These are phyloP conservation scores for Stagonosporopsis vannaccii DNA, from an alignment of 2,329 filamentous ascomycete species.

Conservation along the genomic window DNA sequence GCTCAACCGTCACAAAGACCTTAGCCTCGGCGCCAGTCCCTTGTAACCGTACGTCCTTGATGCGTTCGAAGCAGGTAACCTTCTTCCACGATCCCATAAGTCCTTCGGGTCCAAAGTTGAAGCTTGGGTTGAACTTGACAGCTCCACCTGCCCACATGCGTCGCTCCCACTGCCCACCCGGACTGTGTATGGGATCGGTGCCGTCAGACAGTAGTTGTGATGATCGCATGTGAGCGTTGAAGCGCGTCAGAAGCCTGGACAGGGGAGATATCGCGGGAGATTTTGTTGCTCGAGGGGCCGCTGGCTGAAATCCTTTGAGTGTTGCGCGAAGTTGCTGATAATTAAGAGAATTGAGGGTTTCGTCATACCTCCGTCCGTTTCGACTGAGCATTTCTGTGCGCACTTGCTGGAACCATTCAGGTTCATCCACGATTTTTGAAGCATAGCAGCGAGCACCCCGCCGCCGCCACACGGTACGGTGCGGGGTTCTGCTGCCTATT, in stretches of 20 bases:
- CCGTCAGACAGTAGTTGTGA: conserved; percentile 78
- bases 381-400: conserved; percentile 55
- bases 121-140: conserved; percentile 59
- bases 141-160: conserved; percentile 91
- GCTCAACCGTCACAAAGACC: conserved; percentile 67
- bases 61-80: conserved; percentile 52
- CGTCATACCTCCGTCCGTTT: conserved; percentile 58
- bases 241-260: conserved; percentile 87
- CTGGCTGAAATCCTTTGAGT: conserved; percentile 16
- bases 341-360: conserved; percentile 66
- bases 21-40: conserved; percentile 59
- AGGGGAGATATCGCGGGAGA: background rate
- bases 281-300: background rate
- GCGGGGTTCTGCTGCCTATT: conserved; percentile 15
- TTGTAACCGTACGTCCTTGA: conserved; percentile 58
- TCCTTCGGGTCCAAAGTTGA: conserved; percentile 9
- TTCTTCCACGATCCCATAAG: conserved; percentile 23
- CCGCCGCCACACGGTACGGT: conserved; percentile 26
- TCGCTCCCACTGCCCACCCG: conserved; percentile 73
- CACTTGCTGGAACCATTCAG: conserved; percentile 37
- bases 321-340: conserved; percentile 65
- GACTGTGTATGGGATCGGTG: conserved; percentile 80
- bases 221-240: conserved; percentile 72
- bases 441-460: conserved; percentile 24
- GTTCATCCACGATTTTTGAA: conserved; percentile 15